Evolutionary conservation across 73 alveolate species (phyloP).

Genomic region (Paramecium bursaria): DNA sequence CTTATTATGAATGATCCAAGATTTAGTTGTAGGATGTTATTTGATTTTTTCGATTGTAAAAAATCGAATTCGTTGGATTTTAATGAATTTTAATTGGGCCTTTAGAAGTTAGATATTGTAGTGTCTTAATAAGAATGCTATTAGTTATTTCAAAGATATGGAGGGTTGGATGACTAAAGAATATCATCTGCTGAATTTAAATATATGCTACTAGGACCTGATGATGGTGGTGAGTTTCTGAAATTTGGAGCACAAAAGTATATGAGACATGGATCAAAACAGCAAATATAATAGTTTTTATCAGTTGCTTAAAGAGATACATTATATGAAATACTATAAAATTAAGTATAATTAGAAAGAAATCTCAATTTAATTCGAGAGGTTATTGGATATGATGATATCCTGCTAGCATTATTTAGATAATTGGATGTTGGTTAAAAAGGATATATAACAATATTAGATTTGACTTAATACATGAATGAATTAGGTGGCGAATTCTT

Average conservation of each 20-base stretch:
- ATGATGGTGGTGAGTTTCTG: constrained; percentile 20
- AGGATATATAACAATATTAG: constrained; percentile 22
- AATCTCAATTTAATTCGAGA: constrained; percentile 28
- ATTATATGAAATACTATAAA: constrained; percentile 19
- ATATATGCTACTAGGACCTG: constrained; percentile 30
- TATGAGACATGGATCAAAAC: constrained; percentile 47
- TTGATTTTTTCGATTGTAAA: constrained; percentile 55
- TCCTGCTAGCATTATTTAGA: constrained; percentile 26
- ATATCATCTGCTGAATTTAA: constrained; percentile 33
- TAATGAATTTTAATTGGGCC: constrained; percentile 56
- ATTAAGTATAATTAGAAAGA: constrained; percentile 28
- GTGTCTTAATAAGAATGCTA: background rate
- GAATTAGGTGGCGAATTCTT: constrained; percentile 51
- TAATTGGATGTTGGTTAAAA: constrained; percentile 18
- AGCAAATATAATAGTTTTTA: constrained; percentile 12
- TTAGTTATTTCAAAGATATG: constrained; percentile 31
- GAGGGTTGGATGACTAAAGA: constrained; percentile 28
- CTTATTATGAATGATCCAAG: constrained; percentile 24
- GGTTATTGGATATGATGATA: constrained; percentile 28
- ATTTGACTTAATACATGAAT: constrained; percentile 14
- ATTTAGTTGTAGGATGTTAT: constrained; percentile 29
- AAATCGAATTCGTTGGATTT: background rate
- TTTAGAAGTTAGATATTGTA: constrained; percentile 27
- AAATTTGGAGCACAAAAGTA: constrained; percentile 49
- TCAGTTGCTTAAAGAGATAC: constrained; percentile 40